These are phyloP conservation scores for Calvatia gigantea DNA, from an alignment of 768 basidiomycete genomes.

Conservation along the genomic window DNA sequence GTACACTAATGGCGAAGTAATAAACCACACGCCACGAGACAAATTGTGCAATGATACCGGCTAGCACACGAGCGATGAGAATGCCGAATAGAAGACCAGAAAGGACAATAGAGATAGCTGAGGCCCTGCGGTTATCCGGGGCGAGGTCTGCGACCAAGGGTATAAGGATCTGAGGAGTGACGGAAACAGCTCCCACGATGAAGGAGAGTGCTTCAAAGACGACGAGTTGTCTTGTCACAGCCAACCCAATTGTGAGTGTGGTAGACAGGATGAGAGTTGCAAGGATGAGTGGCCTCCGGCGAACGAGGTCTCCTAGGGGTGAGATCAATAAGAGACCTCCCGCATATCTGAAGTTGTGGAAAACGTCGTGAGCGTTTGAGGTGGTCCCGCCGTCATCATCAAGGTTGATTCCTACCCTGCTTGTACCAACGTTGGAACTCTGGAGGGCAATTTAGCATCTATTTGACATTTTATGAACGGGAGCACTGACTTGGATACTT, in stretches of 20 bases:
- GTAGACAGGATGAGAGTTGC: constrained; percentile 50
- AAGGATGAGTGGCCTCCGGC: constrained; percentile 68
- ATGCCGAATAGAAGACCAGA: constrained; percentile 69
- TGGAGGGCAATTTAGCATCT: constrained; percentile 18
- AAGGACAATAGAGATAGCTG: constrained; percentile 73
- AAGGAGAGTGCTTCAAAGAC: constrained; percentile 69
- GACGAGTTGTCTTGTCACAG: constrained; percentile 53
- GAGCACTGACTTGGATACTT: constrained; percentile 27
- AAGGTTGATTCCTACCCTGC: constrained; percentile 48
- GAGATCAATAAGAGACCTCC: constrained; percentile 70
- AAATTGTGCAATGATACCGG: constrained; percentile 74
- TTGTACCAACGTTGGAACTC: constrained; percentile 64
- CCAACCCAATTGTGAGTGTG: constrained; percentile 66
- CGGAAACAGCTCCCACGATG: constrained; percentile 67
- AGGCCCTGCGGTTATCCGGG: constrained; percentile 64
- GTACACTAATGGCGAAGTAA: constrained; percentile 73
- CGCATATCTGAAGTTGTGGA: constrained; percentile 50
- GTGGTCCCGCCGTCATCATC: not conserved
- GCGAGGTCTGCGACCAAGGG: constrained; percentile 81
- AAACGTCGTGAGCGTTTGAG: constrained; percentile 6
- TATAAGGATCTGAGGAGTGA: constrained; percentile 77
- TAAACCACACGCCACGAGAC: constrained; percentile 72
- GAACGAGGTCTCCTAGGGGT: constrained; percentile 81
- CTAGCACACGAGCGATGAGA: constrained; percentile 69
- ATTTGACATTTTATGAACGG: not conserved